phyloP scores from a whole-genome alignment of 768 basidiomycete genomes.

The Naganishia friedmannii region DNA sequence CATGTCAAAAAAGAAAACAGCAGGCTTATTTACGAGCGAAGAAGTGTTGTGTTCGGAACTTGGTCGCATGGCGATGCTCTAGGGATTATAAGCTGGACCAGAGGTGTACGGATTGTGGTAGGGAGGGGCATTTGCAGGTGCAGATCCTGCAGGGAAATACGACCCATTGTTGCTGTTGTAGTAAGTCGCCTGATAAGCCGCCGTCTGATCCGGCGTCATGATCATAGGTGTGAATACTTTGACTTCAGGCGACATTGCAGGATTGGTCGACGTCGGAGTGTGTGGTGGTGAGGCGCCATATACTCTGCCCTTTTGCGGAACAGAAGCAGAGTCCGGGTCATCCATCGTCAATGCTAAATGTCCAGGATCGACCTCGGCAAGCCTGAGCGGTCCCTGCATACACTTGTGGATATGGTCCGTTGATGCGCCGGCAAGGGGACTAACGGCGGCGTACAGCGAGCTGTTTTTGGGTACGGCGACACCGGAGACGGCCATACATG shows the following conservation, averaged over 20 bases:
- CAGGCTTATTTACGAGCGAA: too few relatives aligned
- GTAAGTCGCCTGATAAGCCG: background rate
- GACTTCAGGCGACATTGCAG: constrained; percentile 11
- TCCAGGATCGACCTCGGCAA: constrained; percentile 9
- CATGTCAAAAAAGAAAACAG: too few relatives aligned
- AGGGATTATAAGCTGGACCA: too few relatives aligned
- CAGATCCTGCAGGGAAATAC: background rate
- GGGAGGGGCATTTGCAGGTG: background rate
- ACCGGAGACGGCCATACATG: constrained; percentile 24
- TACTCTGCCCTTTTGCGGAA: constrained; percentile 5
- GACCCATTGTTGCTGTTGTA: constrained; percentile 14
- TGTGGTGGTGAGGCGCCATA: constrained; percentile 3
- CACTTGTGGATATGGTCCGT: background rate
- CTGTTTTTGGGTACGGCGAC: constrained; percentile 24
- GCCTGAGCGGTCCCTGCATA: constrained; percentile 10
- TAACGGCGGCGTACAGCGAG: background rate
- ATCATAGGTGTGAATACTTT: constrained; percentile 4
- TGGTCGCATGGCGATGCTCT: too few relatives aligned
- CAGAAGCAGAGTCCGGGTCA: background rate
- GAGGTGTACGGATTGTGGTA: background rate
- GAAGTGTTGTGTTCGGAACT: too few relatives aligned
- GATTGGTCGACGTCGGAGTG: background rate
- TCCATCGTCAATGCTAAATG: constrained; percentile 22
- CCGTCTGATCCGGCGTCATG: constrained; percentile 16
- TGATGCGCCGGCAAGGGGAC: constrained; percentile 18